Evolutionary conservation across 768 basidiomycete species (phyloP), one percentile per base, ranked within the genome.

Genomic region (Collybia nuda): DNA sequence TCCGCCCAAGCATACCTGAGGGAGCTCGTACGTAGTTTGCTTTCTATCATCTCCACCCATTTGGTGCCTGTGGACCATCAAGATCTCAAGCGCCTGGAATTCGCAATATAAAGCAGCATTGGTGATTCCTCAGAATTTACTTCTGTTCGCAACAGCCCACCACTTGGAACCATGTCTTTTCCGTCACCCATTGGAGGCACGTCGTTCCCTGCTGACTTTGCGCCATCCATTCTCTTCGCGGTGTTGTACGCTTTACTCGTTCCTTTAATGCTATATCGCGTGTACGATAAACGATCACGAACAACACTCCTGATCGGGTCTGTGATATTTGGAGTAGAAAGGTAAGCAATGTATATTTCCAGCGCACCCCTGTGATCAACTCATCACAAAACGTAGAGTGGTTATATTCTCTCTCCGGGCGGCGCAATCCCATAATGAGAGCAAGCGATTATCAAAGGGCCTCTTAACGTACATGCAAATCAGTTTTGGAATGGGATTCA

Each of bases 401-500:
- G 44, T 49, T 9, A 19, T 52, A 19, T 56, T 56, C 47, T 53
- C 51, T 12, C 23, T 51, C 18, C 41, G 50, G 18, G 50, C 50
- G 1, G 15, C 6, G n/a, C 50, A 48, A 40, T 17, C 52, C 7
- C 42, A 43, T 52, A 45, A 44, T 36, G 51, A 26, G 24, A 21
- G 28, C 28, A 38, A 14, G 37, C 39, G 39, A 19, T 26, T 42
- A 22, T 53, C 50, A 6, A 52, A 40, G 7, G 57, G 55, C 2
- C 28, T 54, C 39, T 37, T 55, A 8, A 48, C 39, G 26, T 58
- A 58, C 40, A 52, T 61, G 50, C 67, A 72, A 60, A 35, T 62
- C 37, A 65, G 61, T 23, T 61, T 70, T 36, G 69, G 55, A 2
- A 19, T 68, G 36, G 72, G 70, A 3, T 71, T 62, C 42, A 65